Base-by-base conservation (phyloP, 2,329 filamentous ascomycete species). In the Fusarium albidum region DNA sequence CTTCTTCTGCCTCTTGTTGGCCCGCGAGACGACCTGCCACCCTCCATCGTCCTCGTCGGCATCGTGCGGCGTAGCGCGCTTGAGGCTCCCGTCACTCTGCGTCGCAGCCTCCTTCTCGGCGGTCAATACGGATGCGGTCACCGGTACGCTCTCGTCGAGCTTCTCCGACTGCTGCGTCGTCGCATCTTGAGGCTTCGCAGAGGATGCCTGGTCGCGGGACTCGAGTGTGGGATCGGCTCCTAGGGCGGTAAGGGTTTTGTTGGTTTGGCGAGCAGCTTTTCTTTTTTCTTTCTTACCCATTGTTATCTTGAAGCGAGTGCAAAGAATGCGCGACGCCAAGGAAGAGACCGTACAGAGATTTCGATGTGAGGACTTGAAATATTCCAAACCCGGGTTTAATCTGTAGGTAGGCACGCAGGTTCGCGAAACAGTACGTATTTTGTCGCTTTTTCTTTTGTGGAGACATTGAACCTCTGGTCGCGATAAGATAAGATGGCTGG, bases 1-100 rank as follows among this genome's bases (percentile, higher is more conserved):
- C 72, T 87, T 88, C 71, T 88, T 88, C 7, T 75, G 69, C 67
- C 85, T 86, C 73, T 86, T 87, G 31, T 72, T 75, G 14, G 79
- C 75, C 17, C 79, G 79, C 15, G 79, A 77, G 55, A 86, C 79
- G 14, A 78, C 80, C 66, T 84, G 76, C 84, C 84, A 87, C 37
- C 77, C 80, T 46, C 69, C 75, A 15, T 68, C 71, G 49, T 69
- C 69, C 27, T 73, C 69, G 53, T 67, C 69, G 38, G 72, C 69
- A 43, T 82, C 80, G 63, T 82, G 77, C 17, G 80, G 76, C 45
- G 72, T 77, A 4, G 78, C 55, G 37, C 81, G 78, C 71, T 84
- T 84, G 29, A 80, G 72, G 58, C 77, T 79, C 50, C 73, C 69
- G 25, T 73, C 68, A 55, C 73, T 75, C 35, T 68, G 65, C 14